phyloP scores from a whole-genome alignment of 441 rosid genomes.

The Macaranga tanarius region DNA sequence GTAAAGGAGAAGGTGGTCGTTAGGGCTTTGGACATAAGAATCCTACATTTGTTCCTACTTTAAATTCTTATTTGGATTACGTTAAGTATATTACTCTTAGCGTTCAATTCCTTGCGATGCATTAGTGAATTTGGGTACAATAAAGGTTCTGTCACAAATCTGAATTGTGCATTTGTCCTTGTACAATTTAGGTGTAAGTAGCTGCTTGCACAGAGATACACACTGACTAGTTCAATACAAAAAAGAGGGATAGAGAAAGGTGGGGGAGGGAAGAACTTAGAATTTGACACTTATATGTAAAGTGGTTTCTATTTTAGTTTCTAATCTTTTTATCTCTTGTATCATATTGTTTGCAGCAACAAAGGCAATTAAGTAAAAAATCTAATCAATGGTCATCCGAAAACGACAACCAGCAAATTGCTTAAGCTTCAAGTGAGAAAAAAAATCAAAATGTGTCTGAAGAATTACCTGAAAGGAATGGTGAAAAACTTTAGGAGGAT shows the following conservation, averaged over 20 bases:
- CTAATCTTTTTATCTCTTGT: conserved; percentile 10
- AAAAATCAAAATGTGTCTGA: conserved; percentile 23
- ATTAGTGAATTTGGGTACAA: conserved; percentile 46
- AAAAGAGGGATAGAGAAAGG: background rate
- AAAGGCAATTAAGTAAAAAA: conserved; percentile 34
- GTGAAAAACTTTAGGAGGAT: conserved; percentile 23
- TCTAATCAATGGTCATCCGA: conserved; percentile 37
- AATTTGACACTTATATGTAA: background rate
- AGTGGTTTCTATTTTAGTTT: conserved; percentile 6
- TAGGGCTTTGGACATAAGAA: conserved; percentile 84
- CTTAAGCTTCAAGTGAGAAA: conserved; percentile 27
- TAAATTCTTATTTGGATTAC: conserved; percentile 59
- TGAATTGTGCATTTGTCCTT: conserved; percentile 92
- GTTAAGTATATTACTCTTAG: conserved; percentile 64
- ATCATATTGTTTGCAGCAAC: conserved; percentile 41
- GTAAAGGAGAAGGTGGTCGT: conserved; percentile 91
- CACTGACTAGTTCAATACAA: background rate
- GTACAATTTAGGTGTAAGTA: too few relatives aligned
- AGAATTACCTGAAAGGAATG: conserved; percentile 22
- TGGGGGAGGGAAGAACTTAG: background rate
- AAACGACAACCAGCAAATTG: conserved; percentile 30
- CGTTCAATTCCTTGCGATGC: conserved; percentile 77
- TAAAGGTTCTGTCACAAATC: conserved; percentile 42
- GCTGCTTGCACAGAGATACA: background rate
- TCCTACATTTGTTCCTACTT: conserved; percentile 64